Evolutionary conservation across 345 rosid genomes (phyloP).

Genomic region (Viola odorata): DNA sequence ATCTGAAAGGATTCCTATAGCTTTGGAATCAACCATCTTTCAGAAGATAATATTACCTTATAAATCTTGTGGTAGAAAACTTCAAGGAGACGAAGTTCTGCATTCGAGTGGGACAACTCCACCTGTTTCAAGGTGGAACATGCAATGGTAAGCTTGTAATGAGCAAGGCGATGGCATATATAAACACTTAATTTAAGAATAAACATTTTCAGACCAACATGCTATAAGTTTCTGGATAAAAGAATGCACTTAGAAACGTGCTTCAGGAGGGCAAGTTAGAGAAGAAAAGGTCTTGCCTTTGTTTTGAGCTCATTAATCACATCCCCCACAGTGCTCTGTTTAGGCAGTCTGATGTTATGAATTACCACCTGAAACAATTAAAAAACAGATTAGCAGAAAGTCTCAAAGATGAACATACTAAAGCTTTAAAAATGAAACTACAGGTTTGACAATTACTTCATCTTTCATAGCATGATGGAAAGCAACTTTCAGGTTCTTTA

Average conservation of each 20-base stretch:
- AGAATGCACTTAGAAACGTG: neutral
- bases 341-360: constrained; percentile 87
- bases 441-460: constrained; percentile 46
- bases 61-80: constrained; percentile 91
- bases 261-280: constrained; percentile 2
- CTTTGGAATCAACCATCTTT: neutral
- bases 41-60: constrained; percentile 41
- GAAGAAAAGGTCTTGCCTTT: constrained; percentile 39
- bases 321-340: constrained; percentile 87
- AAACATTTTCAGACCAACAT: no score
- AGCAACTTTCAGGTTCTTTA: constrained; percentile 83
- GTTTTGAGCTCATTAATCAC: constrained; percentile 83
- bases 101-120: constrained; percentile 78
- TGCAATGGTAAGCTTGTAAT: neutral
- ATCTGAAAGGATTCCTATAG: neutral
- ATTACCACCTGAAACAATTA: constrained; percentile 56
- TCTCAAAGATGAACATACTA: constrained; percentile 2
- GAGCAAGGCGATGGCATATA: neutral
- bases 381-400: constrained; percentile 12
- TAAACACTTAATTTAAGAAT: no score
- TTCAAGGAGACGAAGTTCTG: constrained; percentile 89
- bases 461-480: constrained; percentile 76
- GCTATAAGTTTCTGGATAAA: neutral
- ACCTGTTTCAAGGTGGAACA: constrained; percentile 48
- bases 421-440: neutral